Evolutionary conservation across 139 green algal genomes (phyloP).

Genomic region (Micractinium conductrix): DNA sequence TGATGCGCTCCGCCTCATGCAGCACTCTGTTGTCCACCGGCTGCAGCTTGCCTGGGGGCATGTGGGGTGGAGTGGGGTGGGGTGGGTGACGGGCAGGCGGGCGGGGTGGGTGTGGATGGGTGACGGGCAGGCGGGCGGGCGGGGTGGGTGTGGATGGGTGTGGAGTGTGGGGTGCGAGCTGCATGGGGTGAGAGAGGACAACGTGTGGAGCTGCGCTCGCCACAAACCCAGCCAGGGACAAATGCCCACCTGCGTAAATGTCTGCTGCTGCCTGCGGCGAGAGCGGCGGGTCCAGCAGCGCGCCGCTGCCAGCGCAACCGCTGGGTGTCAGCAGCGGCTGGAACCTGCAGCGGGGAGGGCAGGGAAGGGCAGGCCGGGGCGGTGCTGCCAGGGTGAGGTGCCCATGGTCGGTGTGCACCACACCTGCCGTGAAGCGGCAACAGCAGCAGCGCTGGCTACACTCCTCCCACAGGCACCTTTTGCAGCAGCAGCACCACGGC

Average conservation of each 20-base stretch:
- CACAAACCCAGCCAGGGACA: background rate
- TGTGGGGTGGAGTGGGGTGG: background rate
- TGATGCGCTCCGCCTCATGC: conserved; percentile 30
- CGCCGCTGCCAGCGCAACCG: background rate
- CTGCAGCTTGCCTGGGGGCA: conserved; percentile 17
- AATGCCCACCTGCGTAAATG: conserved; percentile 19
- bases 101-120: no score
- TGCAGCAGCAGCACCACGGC: no score
- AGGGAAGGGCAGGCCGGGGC: background rate
- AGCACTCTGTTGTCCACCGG: background rate
- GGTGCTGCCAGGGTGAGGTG: no score
- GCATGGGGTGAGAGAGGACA: background rate
- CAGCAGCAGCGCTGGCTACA: no score
- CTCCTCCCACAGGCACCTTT: no score
- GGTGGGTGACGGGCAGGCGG: no score
- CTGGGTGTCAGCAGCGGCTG: conserved; percentile 14
- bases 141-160: no score
- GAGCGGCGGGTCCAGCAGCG: conserved; percentile 1
- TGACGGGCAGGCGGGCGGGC: no score
- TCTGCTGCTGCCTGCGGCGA: conserved; percentile 27
- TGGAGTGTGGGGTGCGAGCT: no score
- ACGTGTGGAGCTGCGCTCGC: background rate
- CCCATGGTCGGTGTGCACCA: no score
- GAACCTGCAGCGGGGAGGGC: background rate
- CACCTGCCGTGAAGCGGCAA: no score